Evolutionary conservation across 805 yeast genomes (phyloP), one percentile per base, ranked within the genome.

Genomic region (Candida nitratophila): DNA sequence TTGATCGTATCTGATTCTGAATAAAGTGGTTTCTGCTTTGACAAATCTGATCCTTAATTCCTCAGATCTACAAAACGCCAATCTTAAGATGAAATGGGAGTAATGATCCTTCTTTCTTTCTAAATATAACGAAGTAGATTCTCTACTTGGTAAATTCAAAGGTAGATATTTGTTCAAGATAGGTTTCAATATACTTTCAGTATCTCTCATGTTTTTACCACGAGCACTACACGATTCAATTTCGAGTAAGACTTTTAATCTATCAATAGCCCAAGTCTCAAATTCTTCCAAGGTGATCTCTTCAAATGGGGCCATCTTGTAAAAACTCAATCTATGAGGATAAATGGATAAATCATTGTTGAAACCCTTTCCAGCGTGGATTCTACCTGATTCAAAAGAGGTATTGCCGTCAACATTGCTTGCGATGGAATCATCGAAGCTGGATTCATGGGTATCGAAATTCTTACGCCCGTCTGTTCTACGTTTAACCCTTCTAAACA

Each of bases 251-350:
- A 93, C 77, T 57, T 83, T 81, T 49, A 91, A 70, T 47, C 99
- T 69, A 57, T 91, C 98, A 44, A 93, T 83, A 4, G 98, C 98
- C 96, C 97, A 93, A 4, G 74, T 72, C 65, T 93, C 99, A 63
- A 93, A 93, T 55, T 93, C 86, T 50, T 90, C 97, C 16, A 93
- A 64, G 0, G 97, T 87, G 54, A 93, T 81, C 63, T 93, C 98
- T 14, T 82, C 80, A 29, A 73, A 65, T 0, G 98, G 98, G 11
- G 96, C 93, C 6, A 68, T 50, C 22, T 70, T 76, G 64, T 93
- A 93, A 55, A 91, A 78, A 19, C 87, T 79, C 41, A 93, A 68
- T 41, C 95, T 71, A 32, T 77, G 68, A 11, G 79, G 74, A 58
- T 83, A 80, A 50, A 57, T 53, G 44, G 61, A 63, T 42, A 63